A percentile compares a stretch with the other conserved stretches of the same genome.
Evolutionary conservation across 768 basidiomycete genomes (phyloP).

Genomic region (Cubamyces sp.): DNA sequence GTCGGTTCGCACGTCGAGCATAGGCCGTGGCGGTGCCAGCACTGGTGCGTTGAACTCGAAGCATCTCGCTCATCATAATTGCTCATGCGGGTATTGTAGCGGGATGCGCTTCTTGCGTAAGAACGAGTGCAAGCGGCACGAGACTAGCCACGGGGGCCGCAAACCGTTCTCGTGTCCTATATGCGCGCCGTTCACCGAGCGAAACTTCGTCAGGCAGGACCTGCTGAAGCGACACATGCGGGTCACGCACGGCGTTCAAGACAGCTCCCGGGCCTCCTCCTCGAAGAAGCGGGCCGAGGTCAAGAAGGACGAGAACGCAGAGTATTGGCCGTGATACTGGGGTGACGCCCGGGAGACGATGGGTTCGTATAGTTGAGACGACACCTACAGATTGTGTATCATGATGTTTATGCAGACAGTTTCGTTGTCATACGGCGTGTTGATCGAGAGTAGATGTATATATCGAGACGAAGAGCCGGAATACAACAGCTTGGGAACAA

Average conservation of each 20-base stretch:
- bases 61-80: neutral
- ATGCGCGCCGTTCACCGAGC: conserved; percentile 47
- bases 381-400: neutral
- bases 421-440: too few species aligned
- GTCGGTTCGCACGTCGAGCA: conserved; percentile 75
- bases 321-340: conserved; percentile 19
- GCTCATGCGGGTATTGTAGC: conserved; percentile 39
- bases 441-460: too few species aligned
- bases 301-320: conserved; percentile 17
- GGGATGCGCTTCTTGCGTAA: conserved; percentile 68
- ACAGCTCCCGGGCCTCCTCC: conserved; percentile 37
- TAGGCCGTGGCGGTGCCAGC: conserved; percentile 62
- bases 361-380: neutral
- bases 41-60: conserved; percentile 53
- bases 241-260: conserved; percentile 51
- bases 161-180: conserved; percentile 63
- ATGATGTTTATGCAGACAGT: too few species aligned
- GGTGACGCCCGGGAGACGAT: neutral
- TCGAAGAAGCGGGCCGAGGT: conserved; percentile 35
- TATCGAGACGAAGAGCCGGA: too few species aligned
- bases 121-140: conserved; percentile 79
- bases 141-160: conserved; percentile 60
- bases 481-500: too few species aligned
- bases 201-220: conserved; percentile 69
- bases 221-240: conserved; percentile 68